Evolutionary conservation across 257 asterid species (phyloP).

Genomic region (Gentiana straminea): DNA sequence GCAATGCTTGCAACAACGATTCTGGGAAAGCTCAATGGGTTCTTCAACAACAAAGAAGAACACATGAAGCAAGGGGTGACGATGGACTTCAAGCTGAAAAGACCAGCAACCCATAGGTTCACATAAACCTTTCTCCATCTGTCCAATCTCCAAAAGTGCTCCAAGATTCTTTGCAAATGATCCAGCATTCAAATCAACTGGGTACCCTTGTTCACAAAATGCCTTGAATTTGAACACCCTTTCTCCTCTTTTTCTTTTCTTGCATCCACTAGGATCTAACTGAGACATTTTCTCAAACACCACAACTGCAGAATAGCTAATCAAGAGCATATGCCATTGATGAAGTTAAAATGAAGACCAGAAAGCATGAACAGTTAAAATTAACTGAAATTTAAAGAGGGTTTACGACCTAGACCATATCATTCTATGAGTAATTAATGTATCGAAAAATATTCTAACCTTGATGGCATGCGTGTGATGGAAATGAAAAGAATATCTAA

Average conservation of each 20-base stretch:
- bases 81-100: conserved; percentile 73
- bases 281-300: conserved; percentile 33
- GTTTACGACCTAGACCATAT: conserved; percentile 10
- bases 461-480: conserved; percentile 66
- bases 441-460: neutral
- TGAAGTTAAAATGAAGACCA: neutral
- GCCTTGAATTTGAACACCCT: conserved; percentile 72
- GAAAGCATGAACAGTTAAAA: conserved; percentile 1
- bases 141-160: conserved; percentile 65
- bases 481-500: conserved; percentile 17
- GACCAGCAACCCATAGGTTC: conserved; percentile 64
- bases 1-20: conserved; percentile 67
- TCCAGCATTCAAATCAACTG: conserved; percentile 44
- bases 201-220: conserved; percentile 71
- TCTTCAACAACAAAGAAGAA: conserved; percentile 72
- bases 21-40: conserved; percentile 53
- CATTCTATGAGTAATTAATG: neutral
- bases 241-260: conserved; percentile 73
- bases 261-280: conserved; percentile 46
- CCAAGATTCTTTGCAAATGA: conserved; percentile 56
- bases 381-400: conserved; percentile 17
- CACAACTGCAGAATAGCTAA: neutral
- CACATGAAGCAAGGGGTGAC: conserved; percentile 53
- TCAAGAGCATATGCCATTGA: neutral
- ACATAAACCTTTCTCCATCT: conserved; percentile 37